Base-by-base conservation (phyloP, 179 eudicot species). In the Amaranthus tricolor region DNA sequence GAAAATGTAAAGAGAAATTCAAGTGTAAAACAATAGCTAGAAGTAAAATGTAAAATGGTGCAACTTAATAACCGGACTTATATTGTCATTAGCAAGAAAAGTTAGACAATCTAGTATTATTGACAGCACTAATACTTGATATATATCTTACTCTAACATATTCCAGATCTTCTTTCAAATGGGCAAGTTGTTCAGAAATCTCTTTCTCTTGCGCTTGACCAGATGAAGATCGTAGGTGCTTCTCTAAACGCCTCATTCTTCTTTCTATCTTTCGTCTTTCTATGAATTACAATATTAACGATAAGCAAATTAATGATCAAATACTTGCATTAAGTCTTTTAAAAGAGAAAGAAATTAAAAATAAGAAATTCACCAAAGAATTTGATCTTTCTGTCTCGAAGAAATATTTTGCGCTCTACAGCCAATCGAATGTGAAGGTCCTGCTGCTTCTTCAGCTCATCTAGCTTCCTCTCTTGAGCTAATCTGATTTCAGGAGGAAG, bases 161-260 rank as follows among this genome's bases (percentile, higher is more conserved):
- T 85, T 95, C 99, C 81, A 95, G 91, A 84, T 95, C 99, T 81
- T 95, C 94, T 80, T 95, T 91, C 82, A 93, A 75, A 78, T 81
- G 85, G 65, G 84, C 76, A 66, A 94, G 91, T 85, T 92, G 90
- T 40, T 82, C 90, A 31, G 82, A 74, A 82, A 84, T 72, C 62
- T 86, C 88, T 65, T 83, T 82, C 82, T 93, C 97, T 74, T 87
- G 90, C 19, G 87, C 77, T 72, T 84, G 91, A 63, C 80, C 88
- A 59, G 86, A 79, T 68, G 90, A 84, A 70, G 85, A 56, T 47
- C 97, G 95, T 63, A 89, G 99, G 83, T 84, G 82, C 84, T 93
- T 93, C 85, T 95, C 97, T 84, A 93, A 61, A 63, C 99, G 89
- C 75, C 99, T 88, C 76, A 93, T 79, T 78, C 95, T 82, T 80